Conservation (phyloP, 768 basidiomycete genomes). For the Pisolithus orientalis region DNA sequence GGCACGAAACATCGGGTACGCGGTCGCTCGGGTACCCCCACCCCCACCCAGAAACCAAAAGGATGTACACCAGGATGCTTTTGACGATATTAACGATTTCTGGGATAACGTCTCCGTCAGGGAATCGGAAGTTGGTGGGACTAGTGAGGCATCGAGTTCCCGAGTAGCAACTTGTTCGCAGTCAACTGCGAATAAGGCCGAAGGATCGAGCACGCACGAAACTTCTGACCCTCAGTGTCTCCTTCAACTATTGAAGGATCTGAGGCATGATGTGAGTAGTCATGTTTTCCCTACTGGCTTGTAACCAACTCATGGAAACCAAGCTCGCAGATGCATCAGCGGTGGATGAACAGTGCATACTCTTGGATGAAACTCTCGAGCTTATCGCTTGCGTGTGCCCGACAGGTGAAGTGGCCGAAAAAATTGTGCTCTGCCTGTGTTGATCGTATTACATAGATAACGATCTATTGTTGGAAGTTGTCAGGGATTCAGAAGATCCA, state of each 20-base stretch:
- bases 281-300: background rate
- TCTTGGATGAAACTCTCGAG: constrained; percentile 22
- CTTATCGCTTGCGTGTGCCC: constrained; percentile 15
- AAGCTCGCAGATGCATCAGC: constrained; percentile 13
- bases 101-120: constrained; percentile 12
- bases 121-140: constrained; percentile 5
- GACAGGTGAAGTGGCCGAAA: constrained; percentile 7
- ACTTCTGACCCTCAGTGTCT: constrained; percentile 2
- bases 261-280: constrained; percentile 14
- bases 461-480: constrained; percentile 4
- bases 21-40: constrained; percentile 9
- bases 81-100: constrained; percentile 23
- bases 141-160: constrained; percentile 5
- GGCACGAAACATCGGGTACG: constrained; percentile 7
- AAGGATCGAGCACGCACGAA: background rate
- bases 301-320: background rate
- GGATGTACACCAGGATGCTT: constrained; percentile 14
- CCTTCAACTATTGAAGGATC: constrained; percentile 14
- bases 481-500: constrained; percentile 15
- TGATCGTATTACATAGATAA: constrained; percentile 8
- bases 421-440: background rate
- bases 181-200: background rate
- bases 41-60: background rate
- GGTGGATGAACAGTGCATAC: constrained; percentile 6
- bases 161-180: constrained; percentile 8